Percentiles rank a stretch among this genome's conserved stretches.
Evolutionary conservation across 163 green algal genomes (phyloP).

Genomic region (Prototheca wickerhamii): DNA sequence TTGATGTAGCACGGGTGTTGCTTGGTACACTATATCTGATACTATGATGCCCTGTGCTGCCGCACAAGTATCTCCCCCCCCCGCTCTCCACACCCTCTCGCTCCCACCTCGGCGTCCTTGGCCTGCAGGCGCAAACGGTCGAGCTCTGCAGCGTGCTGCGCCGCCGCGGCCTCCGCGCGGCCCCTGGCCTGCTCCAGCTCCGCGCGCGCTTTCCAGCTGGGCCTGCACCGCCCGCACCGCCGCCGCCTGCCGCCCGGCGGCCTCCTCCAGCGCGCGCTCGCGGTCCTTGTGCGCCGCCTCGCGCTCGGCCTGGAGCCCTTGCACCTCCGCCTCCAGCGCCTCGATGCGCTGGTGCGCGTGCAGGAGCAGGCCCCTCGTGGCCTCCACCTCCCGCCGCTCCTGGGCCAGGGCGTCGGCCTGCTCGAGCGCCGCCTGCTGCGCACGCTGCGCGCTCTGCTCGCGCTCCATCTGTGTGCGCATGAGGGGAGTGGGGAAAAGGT

Average conservation of each 20-base stretch:
- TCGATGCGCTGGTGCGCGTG: background rate
- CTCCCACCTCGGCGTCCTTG: constrained; percentile 1
- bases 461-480: background rate
- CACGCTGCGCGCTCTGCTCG: no score
- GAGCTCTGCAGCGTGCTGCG: background rate
- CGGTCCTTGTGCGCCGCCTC: constrained; percentile 1
- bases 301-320: constrained; percentile 12
- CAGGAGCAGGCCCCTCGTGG: constrained; percentile 2
- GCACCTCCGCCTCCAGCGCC: constrained; percentile 21
- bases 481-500: background rate
- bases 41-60: no score
- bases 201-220: background rate
- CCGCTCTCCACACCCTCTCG: background rate
- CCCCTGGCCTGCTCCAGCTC: background rate
- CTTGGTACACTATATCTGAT: no score
- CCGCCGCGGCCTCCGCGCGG: background rate
- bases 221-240: no score
- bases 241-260: background rate
- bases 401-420: constrained; percentile 6
- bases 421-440: no score
- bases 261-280: background rate
- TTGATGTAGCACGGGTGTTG: no score
- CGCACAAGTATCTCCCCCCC: no score
- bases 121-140: no score
- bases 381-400: constrained; percentile 10